These are phyloP conservation scores for Diversispora eburnea DNA, from an alignment of 192 early-diverging fungal genomes.

Conservation along the genomic window DNA sequence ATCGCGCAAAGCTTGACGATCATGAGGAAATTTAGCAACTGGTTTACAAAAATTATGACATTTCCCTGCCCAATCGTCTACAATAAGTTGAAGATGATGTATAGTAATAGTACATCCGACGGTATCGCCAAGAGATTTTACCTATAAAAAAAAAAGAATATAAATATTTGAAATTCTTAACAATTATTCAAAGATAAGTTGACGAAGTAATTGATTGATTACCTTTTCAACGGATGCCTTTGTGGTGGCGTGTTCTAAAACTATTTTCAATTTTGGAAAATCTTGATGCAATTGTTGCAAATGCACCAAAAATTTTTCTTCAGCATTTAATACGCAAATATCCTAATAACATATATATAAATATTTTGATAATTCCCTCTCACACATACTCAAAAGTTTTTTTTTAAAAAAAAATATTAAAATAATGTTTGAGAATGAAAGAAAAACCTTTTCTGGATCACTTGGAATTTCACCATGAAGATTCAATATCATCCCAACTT, in stretches of 20 bases:
- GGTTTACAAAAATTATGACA: slow-evolving; percentile 98
- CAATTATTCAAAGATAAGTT: background rate
- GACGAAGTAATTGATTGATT: background rate
- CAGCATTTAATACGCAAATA: slow-evolving; percentile 94
- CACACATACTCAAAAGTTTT: background rate
- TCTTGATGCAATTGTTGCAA: slow-evolving; percentile 79
- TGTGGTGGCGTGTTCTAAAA: slow-evolving; percentile 95
- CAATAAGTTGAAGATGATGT: slow-evolving; percentile 85
- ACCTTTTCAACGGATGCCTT: slow-evolving; percentile 88
- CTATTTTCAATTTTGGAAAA: slow-evolving; percentile 92
- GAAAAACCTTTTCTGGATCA: slow-evolving; percentile 64
- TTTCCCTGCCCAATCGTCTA: slow-evolving; percentile 98
- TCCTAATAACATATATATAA: slow-evolving; percentile 41
- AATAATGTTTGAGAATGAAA: background rate
- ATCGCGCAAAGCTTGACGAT: slow-evolving; percentile 82
- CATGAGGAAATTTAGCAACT: slow-evolving; percentile 92
- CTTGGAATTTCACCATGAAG: slow-evolving; percentile 94
- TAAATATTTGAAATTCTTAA: background rate
- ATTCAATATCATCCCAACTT: slow-evolving; percentile 88
- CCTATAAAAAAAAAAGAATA: slow-evolving; percentile 33
- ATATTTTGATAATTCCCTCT: background rate
- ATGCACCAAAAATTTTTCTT: slow-evolving; percentile 85
- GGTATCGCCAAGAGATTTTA: slow-evolving; percentile 86
- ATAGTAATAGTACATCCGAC: slow-evolving; percentile 95
- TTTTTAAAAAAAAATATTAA: background rate